Conservation (phyloP, 2,329 filamentous ascomycete genomes). For the Sporothrix pseudoabietina region DNA sequence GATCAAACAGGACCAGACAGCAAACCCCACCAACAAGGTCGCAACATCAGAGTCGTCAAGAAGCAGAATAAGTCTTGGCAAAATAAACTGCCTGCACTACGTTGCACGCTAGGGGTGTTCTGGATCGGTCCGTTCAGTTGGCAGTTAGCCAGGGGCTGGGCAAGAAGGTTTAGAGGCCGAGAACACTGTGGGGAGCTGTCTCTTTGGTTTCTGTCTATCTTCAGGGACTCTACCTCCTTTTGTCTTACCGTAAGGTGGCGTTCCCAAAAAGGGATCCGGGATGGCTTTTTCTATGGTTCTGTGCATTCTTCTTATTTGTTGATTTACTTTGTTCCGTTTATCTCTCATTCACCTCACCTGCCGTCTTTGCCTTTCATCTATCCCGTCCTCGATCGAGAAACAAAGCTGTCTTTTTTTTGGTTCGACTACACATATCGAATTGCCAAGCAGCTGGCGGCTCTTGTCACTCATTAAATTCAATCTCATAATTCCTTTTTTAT, state of each 20-base stretch:
- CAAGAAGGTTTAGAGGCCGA: neutral
- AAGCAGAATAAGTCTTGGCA: constrained; percentile 1
- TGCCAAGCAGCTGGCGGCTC: neutral
- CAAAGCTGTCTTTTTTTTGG: constrained; percentile 14
- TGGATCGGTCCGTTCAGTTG: neutral
- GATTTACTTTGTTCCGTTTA: neutral
- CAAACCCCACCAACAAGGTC: neutral
- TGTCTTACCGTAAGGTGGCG: neutral
- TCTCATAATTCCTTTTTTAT: neutral
- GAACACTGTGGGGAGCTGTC: neutral
- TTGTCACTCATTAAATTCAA: neutral
- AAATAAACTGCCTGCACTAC: neutral
- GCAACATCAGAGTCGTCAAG: neutral
- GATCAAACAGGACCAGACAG: constrained; percentile 11
- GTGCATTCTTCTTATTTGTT: neutral
- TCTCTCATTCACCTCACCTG: neutral
- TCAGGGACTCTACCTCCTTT: neutral
- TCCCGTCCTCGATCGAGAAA: neutral
- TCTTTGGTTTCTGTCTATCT: neutral
- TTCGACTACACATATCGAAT: neutral
- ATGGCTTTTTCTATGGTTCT: neutral
- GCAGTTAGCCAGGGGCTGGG: neutral
- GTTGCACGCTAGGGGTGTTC: neutral
- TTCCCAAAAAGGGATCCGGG: neutral
- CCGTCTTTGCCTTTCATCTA: neutral